Evolutionary conservation across 2,329 filamentous ascomycete genomes (phyloP).

Genomic region (Massarina eburnea): DNA sequence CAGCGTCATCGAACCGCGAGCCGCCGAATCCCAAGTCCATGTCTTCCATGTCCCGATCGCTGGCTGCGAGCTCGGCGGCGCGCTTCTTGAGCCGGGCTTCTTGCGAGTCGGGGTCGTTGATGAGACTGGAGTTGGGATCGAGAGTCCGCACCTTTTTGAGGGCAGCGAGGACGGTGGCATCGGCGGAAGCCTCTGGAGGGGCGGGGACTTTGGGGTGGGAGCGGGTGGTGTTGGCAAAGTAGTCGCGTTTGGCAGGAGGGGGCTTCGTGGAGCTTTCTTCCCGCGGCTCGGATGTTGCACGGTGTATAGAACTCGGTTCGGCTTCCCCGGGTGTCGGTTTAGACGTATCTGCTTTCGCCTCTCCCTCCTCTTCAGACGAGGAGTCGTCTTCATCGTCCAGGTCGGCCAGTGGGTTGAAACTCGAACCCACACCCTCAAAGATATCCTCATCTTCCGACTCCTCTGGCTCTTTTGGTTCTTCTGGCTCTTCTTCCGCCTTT

Average conservation of each 20-base stretch:
- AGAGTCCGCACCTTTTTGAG: conserved; percentile 72
- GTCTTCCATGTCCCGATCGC: conserved; percentile 82
- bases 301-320: background rate
- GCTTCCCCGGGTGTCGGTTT: conserved; percentile 6
- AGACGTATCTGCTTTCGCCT: conserved; percentile 1
- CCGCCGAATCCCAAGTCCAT: conserved; percentile 94
- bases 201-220: conserved; percentile 34
- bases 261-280: conserved; percentile 4
- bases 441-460: conserved; percentile 60
- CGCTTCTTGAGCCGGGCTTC: conserved; percentile 66
- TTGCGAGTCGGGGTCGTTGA: conserved; percentile 52
- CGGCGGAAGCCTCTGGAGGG: conserved; percentile 49
- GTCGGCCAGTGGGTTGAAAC: conserved; percentile 62
- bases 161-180: conserved; percentile 79
- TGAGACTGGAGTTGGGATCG: conserved; percentile 49
- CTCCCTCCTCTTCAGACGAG: conserved; percentile 44
- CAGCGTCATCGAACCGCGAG: conserved; percentile 83
- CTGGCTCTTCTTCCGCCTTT: conserved; percentile 43
- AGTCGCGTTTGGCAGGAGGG: conserved; percentile 21
- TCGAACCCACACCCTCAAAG: conserved; percentile 61
- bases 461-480: conserved; percentile 16
- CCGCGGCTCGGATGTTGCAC: background rate
- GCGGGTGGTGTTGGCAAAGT: conserved; percentile 19
- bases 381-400: conserved; percentile 53
- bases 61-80: conserved; percentile 67